A percentile compares a stretch with the other conserved stretches of the same genome.
phyloP scores from a whole-genome alignment of 305 asterid genomes.

The Fraxinus albicans region DNA sequence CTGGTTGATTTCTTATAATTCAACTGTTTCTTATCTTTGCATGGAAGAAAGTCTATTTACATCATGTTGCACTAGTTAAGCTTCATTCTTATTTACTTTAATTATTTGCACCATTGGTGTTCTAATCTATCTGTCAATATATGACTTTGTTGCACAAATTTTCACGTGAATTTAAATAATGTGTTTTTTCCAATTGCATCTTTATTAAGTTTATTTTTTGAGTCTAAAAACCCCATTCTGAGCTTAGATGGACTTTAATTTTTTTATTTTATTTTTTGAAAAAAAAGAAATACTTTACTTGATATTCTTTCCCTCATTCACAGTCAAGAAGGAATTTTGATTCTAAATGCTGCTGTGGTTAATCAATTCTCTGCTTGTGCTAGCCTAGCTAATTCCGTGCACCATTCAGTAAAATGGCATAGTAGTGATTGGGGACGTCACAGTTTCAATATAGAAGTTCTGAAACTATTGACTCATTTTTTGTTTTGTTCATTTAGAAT shows the following conservation, averaged over 20 bases:
- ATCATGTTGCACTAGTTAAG: neutral
- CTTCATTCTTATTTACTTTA: neutral
- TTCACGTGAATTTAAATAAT: neutral
- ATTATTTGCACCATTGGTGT: neutral
- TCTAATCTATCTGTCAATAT: neutral
- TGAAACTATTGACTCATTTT: neutral
- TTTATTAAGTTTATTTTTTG: neutral
- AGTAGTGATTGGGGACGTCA: neutral
- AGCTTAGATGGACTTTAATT: neutral
- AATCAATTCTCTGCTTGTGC: neutral
- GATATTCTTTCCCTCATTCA: neutral
- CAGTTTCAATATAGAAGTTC: neutral
- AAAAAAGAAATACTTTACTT: neutral
- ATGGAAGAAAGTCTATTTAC: neutral
- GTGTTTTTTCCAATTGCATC: neutral
- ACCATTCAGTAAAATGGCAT: neutral
- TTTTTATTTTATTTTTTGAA: neutral
- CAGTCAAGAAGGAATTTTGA: neutral
- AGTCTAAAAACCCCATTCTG: neutral
- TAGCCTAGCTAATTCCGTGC: neutral
- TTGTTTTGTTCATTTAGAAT: neutral
- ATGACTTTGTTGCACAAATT: neutral
- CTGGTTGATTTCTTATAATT: conserved; percentile 3
- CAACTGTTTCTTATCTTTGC: neutral
- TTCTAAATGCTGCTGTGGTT: neutral